Base-by-base conservation (phyloP, 805 yeast genomes). In the Suhomyces prunicola region DNA sequence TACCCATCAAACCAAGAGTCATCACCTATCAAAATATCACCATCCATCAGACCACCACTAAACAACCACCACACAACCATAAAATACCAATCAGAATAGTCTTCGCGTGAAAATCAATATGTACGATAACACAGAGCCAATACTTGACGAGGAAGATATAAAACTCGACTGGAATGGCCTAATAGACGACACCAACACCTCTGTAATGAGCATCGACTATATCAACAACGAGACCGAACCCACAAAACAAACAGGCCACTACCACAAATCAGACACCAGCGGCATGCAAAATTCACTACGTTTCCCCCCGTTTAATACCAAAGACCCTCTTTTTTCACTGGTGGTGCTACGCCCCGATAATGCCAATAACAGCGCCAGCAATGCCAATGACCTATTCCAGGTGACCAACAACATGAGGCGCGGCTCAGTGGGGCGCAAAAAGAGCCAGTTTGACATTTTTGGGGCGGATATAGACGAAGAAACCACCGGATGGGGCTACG, bases 341-440 rank as follows among this genome's bases (percentile, higher is more conserved):
- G 42, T 48, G 5, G 17, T 42, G 2, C 33, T 48, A 15, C 33
- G 29, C 17, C 51, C 51, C n/a, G 23, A 41, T 15, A 29, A 15
- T 19, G 6, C 15, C 40, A 48, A 29, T 27, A 41, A 13, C n/a
- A 22, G 15, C 15, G 22, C 47, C 23, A 17, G 24, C 42, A 29
- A 31, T 17, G 36, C 73, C 12, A 66, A 63, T 54, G 75, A 66
- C 46, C 61, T 73, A 19, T 73, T 73, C 51, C 73, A 66, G 57
- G 70, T 50, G 45, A 62, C 54, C 36, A 46, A 54, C 40, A 56
- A 54, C 47, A 26, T 50, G 29, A 44, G 48, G 12, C 42, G 41
- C 19, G 29, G 17, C 2, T 22, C 23, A 1, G 36, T 39, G 13
- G 42, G 42, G 19, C 42, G 44, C 4, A 39, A 39, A 39, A 47